A percentile compares a stretch with the other conserved stretches of the same genome.
Conservation (phyloP, 305 asterid genomes). For the Withania somnifera region DNA sequence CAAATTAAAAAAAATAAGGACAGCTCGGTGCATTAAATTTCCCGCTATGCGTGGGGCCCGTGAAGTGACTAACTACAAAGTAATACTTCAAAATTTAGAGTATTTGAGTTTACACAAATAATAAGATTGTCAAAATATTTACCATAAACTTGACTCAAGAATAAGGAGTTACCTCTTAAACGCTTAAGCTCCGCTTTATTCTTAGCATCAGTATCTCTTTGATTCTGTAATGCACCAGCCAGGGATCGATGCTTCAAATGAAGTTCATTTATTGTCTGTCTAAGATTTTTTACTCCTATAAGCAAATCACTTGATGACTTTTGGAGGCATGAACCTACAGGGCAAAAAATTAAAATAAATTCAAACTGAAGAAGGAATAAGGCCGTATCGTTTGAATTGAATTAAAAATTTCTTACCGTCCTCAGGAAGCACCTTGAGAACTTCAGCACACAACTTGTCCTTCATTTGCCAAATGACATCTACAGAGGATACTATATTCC, state of each 20-base stretch:
- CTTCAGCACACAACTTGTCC: conserved; percentile 37
- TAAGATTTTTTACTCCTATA: conserved; percentile 48
- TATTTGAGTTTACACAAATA: background rate
- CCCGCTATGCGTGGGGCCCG: too few relatives aligned
- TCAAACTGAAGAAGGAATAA: background rate
- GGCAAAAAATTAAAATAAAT: conserved; percentile 9
- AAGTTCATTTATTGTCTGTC: conserved; percentile 47
- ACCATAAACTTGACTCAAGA: background rate
- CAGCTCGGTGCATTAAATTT: too few relatives aligned
- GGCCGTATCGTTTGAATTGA: conserved; percentile 1
- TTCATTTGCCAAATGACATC: conserved; percentile 46
- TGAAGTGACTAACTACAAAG: background rate
- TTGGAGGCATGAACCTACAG: conserved; percentile 51
- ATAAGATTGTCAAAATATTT: background rate
- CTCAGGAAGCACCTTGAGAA: conserved; percentile 33
- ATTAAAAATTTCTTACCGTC: conserved; percentile 41
- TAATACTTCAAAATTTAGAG: background rate
- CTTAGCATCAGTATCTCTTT: conserved; percentile 64
- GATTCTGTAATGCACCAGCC: conserved; percentile 63
- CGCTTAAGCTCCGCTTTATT: conserved; percentile 59
- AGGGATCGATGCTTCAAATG: conserved; percentile 68
- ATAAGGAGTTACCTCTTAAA: conserved; percentile 49
- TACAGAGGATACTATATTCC: conserved; percentile 38
- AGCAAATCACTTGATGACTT: conserved; percentile 42
- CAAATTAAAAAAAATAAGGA: too few relatives aligned